A percentile compares a stretch with the other conserved stretches of the same genome.
phyloP scores from a whole-genome alignment of 2,329 filamentous ascomycete genomes.

The Paraphaeosphaeria minitans region DNA sequence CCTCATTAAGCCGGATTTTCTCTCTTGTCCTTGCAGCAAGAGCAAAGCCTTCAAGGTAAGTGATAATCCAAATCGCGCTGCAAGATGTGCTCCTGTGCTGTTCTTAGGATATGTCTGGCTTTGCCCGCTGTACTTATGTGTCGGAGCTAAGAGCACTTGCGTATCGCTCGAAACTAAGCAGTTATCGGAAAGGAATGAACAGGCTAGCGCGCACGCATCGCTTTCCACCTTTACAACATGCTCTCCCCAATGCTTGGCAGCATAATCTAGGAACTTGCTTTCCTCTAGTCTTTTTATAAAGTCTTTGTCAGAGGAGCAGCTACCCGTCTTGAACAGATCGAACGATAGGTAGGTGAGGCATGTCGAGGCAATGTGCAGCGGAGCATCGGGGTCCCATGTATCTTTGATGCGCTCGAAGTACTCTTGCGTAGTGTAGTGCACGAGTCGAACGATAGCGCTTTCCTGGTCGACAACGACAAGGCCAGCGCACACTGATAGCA shows the following conservation, averaged over 20 bases:
- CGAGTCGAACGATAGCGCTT: slow-evolving; percentile 17
- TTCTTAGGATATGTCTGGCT: slow-evolving; percentile 9
- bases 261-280: slow-evolving; percentile 35
- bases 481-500: slow-evolving; percentile 26
- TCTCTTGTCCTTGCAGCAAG: not conserved
- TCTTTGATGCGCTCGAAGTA: slow-evolving; percentile 31
- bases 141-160: not conserved
- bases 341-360: slow-evolving; percentile 43
- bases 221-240: slow-evolving; percentile 22
- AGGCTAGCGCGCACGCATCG: slow-evolving; percentile 15
- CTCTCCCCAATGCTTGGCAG: slow-evolving; percentile 30
- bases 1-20: not conserved
- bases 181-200: slow-evolving; percentile 15
- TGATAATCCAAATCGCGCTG: slow-evolving; percentile 19
- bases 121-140: slow-evolving; percentile 1
- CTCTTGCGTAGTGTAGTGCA: slow-evolving; percentile 1
- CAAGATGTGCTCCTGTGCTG: slow-evolving; percentile 17
- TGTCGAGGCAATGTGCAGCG: slow-evolving; percentile 24
- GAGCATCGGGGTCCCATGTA: slow-evolving; percentile 26
- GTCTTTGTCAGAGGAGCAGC: slow-evolving; percentile 14
- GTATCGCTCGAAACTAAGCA: not conserved
- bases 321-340: slow-evolving; percentile 22
- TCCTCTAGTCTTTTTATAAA: not conserved
- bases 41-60: slow-evolving; percentile 3
- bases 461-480: slow-evolving; percentile 37